These are phyloP conservation scores for Paraphoma sp. DNA, from an alignment of 2,329 filamentous ascomycete species.

Conservation along the genomic window DNA sequence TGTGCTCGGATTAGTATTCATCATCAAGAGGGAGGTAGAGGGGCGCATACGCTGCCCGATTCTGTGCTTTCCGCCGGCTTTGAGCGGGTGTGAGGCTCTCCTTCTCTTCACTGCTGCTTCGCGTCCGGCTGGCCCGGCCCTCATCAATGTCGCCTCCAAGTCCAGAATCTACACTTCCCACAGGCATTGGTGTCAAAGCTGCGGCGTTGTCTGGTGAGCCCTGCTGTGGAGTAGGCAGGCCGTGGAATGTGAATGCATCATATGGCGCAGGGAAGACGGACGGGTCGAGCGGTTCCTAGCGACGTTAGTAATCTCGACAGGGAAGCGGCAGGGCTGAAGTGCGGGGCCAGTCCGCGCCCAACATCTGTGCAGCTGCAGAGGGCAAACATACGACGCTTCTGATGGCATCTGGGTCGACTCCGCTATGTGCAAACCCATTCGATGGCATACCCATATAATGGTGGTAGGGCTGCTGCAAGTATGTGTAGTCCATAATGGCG, in stretches of 20 bases:
- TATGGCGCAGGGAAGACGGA: slow-evolving; percentile 37
- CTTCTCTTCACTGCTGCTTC: slow-evolving; percentile 57
- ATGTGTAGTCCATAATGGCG: slow-evolving; percentile 63
- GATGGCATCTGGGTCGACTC: slow-evolving; percentile 48
- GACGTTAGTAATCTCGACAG: slow-evolving; percentile 27
- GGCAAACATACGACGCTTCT: slow-evolving; percentile 41
- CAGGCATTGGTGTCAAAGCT: slow-evolving; percentile 38
- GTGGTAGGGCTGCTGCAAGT: slow-evolving; percentile 57
- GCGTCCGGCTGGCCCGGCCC: slow-evolving; percentile 35
- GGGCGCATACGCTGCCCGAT: slow-evolving; percentile 71
- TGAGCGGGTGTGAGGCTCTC: slow-evolving; percentile 55
- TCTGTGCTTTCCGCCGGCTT: slow-evolving; percentile 72
- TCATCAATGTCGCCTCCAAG: slow-evolving; percentile 50
- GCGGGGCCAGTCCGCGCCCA: slow-evolving; percentile 10
- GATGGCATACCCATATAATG: slow-evolving; percentile 57
- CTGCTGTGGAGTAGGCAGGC: slow-evolving; percentile 35
- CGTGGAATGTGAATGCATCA: slow-evolving; percentile 40
- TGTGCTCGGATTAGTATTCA: slow-evolving; percentile 48
- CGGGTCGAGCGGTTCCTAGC: slow-evolving; percentile 54
- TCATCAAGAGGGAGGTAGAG: background rate
- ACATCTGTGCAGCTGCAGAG: background rate
- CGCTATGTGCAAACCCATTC: slow-evolving; percentile 36
- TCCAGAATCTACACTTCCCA: slow-evolving; percentile 53
- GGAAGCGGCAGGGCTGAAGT: slow-evolving; percentile 8
- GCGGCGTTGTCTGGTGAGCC: slow-evolving; percentile 40